These are phyloP conservation scores for Ballota nigra DNA, from an alignment of 257 asterid genomes.

Conservation along the genomic window DNA sequence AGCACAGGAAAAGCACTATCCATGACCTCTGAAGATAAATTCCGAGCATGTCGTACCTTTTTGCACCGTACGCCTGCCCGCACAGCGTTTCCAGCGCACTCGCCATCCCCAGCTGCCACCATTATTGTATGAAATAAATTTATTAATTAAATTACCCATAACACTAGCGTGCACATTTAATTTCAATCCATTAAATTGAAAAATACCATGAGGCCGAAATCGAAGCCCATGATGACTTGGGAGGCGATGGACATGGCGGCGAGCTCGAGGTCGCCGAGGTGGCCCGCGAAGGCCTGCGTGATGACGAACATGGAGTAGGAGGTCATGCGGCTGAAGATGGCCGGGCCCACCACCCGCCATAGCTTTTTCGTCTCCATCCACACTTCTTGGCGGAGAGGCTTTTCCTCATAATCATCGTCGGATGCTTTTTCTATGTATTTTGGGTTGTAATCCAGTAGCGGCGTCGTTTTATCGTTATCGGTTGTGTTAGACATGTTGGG, in stretches of 20 bases:
- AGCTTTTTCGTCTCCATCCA: conserved; percentile 78
- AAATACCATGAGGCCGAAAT: conserved; percentile 63
- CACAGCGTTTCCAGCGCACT: conserved; percentile 86
- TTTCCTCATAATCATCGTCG: background rate
- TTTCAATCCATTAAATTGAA: no score
- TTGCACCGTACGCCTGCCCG: conserved; percentile 92
- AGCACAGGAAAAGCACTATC: conserved; percentile 54
- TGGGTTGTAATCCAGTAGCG: conserved; percentile 36
- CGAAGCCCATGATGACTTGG: conserved; percentile 69
- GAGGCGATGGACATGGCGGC: conserved; percentile 78
- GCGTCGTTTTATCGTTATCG: conserved; percentile 29
- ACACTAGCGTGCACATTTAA: no score
- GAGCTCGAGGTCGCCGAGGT: conserved; percentile 79
- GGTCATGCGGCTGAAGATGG: conserved; percentile 66
- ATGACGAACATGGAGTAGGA: conserved; percentile 70
- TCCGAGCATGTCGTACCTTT: conserved; percentile 69
- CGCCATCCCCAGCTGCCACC: conserved; percentile 77
- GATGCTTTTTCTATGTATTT: no score
- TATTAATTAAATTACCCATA: no score
- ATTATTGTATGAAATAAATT: no score
- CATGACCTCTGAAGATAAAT: conserved; percentile 82
- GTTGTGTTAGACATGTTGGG: conserved; percentile 28
- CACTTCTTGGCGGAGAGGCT: conserved; percentile 22
- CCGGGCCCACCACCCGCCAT: conserved; percentile 84
- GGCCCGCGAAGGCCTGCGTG: conserved; percentile 90